phyloP scores from a whole-genome alignment of 2,329 filamentous ascomycete species.

The Fusarium multiceps region DNA sequence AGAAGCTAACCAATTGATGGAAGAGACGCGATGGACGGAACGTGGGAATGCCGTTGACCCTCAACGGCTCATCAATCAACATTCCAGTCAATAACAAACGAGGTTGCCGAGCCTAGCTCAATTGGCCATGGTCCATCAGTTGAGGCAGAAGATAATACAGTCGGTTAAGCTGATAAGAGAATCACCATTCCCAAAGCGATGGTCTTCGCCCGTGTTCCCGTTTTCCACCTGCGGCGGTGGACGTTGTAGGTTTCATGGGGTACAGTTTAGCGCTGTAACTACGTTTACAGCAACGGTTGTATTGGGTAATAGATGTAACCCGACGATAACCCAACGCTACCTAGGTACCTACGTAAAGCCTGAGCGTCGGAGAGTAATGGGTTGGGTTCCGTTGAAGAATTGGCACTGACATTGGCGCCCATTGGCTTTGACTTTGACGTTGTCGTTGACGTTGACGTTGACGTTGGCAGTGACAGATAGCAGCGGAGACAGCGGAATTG shows the following conservation, averaged over 20 bases:
- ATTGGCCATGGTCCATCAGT: background rate
- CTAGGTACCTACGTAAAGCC: background rate
- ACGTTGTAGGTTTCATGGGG: background rate
- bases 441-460: too few relatives aligned
- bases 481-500: background rate
- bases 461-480: background rate
- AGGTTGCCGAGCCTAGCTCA: background rate
- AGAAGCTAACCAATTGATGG: background rate
- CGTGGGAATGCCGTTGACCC: conserved; percentile 5
- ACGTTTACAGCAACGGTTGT: background rate
- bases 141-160: background rate
- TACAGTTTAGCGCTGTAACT: background rate
- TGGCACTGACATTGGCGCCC: background rate
- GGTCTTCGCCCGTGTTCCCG: background rate
- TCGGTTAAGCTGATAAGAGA: background rate
- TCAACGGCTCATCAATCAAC: background rate
- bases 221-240: background rate
- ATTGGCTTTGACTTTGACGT: too few relatives aligned
- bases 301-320: background rate
- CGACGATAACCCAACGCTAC: background rate
- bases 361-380: background rate
- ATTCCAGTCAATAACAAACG: background rate
- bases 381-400: background rate
- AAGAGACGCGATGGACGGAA: background rate
- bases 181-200: background rate